Conservation (phyloP, 1,139 yeast genomes). For the Saccharomyces uvarum region DNA sequence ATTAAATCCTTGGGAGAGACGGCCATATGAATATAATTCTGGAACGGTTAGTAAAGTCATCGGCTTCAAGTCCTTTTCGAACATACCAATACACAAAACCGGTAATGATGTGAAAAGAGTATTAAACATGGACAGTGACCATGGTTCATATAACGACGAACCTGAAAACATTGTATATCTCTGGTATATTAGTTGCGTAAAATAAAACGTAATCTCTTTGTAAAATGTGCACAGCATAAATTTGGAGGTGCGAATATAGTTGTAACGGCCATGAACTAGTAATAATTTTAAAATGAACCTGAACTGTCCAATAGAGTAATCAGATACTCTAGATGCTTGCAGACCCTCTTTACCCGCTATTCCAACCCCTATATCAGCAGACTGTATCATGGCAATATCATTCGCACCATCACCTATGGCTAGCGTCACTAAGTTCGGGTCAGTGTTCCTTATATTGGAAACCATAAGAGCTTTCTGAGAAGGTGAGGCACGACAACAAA, state of each 20-base stretch:
- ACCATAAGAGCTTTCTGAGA: constrained; percentile 94
- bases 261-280: constrained; percentile 92
- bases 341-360: constrained; percentile 95
- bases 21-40: constrained; percentile 74
- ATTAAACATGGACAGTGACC: constrained; percentile 96
- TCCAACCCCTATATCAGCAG: constrained; percentile 96
- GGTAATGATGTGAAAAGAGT: constrained; percentile 91
- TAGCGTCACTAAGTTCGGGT: constrained; percentile 65
- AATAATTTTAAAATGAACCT: constrained; percentile 72
- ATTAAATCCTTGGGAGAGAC: constrained; percentile 69
- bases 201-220: constrained; percentile 82
- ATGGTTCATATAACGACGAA: constrained; percentile 83
- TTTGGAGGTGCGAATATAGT: constrained; percentile 83
- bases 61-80: constrained; percentile 84
- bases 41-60: constrained; percentile 88
- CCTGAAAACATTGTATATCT: constrained; percentile 86
- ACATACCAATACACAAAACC: constrained; percentile 88
- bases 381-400: constrained; percentile 97
- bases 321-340: constrained; percentile 93
- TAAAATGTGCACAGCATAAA: constrained; percentile 91
- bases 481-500: constrained; percentile 95
- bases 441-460: constrained; percentile 57
- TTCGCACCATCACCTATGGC: constrained; percentile 99
- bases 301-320: constrained; percentile 92
- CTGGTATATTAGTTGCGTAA: constrained; percentile 84